These are phyloP conservation scores for Candida odintsovae DNA, from an alignment of 805 yeast genomes.

Conservation along the genomic window DNA sequence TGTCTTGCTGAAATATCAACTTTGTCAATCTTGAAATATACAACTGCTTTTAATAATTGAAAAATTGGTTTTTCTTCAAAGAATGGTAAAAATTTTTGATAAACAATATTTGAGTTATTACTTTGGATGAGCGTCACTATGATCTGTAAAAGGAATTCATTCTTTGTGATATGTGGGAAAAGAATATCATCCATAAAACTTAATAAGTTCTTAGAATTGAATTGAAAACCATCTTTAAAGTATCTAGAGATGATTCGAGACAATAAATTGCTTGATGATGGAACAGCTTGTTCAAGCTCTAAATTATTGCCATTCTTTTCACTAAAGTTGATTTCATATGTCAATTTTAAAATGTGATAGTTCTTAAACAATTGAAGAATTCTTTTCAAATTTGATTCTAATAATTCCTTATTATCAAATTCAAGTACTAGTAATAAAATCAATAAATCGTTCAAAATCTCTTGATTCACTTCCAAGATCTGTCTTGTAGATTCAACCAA, in stretches of 20 bases:
- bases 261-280: slow-evolving; percentile 8
- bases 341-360: slow-evolving; percentile 13
- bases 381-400: slow-evolving; percentile 12
- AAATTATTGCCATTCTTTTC: slow-evolving; percentile 4
- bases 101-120: slow-evolving; percentile 8
- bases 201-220: slow-evolving; percentile 7
- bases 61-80: slow-evolving; percentile 15
- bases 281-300: slow-evolving; percentile 17
- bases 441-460: slow-evolving; percentile 28
- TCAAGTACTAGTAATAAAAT: slow-evolving; percentile 32
- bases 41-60: slow-evolving; percentile 17
- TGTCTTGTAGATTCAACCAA: slow-evolving; percentile 26
- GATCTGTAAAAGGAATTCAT: slow-evolving; percentile 12
- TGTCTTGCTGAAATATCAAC: slow-evolving; percentile 26
- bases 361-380: slow-evolving; percentile 15
- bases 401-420: slow-evolving; percentile 25
- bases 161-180: slow-evolving; percentile 14
- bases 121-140: slow-evolving; percentile 9
- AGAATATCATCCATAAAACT: slow-evolving; percentile 10
- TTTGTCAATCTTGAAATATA: slow-evolving; percentile 21
- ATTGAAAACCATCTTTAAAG: slow-evolving; percentile 13
- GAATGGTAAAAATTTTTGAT: slow-evolving; percentile 13
- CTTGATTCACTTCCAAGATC: slow-evolving; percentile 23
- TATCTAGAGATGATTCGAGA: slow-evolving; percentile 5
- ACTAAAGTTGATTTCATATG: slow-evolving; percentile 14